Conservation (phyloP, 495 filamentous ascomycete genomes). For the Penicillium roqueforti region DNA sequence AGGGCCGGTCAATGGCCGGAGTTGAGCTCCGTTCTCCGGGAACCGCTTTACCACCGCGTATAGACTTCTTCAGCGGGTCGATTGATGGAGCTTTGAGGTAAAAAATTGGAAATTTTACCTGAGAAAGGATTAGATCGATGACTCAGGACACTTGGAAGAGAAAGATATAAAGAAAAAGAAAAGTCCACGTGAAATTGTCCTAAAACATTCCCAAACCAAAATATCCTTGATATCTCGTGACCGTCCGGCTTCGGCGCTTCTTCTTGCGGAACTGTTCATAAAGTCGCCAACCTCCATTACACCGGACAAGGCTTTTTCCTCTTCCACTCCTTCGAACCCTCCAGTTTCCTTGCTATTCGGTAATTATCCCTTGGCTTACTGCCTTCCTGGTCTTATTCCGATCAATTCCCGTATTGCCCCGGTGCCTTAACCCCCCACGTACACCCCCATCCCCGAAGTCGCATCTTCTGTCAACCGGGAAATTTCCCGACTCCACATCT, state of each 20-base stretch:
- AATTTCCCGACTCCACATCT: slow-evolving; percentile 17
- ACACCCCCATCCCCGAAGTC: slow-evolving; percentile 10
- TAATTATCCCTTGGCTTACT: slow-evolving; percentile 18
- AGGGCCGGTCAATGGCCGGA: slow-evolving; percentile 19
- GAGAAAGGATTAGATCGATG: slow-evolving; percentile 9
- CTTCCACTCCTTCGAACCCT: slow-evolving; percentile 9
- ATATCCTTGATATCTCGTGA: slow-evolving; percentile 25
- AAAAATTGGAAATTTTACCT: neutral
- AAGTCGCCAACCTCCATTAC: slow-evolving; percentile 1
- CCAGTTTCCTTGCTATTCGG: slow-evolving; percentile 10
- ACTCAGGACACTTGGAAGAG: neutral
- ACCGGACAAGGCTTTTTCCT: slow-evolving; percentile 37
- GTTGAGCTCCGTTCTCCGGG: slow-evolving; percentile 24
- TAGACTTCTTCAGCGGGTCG: slow-evolving; percentile 15
- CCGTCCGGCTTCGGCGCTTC: slow-evolving; percentile 40
- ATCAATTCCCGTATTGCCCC: slow-evolving; percentile 29
- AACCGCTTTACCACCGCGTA: slow-evolving; percentile 6
- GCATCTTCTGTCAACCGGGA: neutral
- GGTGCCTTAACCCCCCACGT: slow-evolving; percentile 9
- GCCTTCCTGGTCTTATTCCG: slow-evolving; percentile 7
- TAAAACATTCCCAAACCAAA: neutral
- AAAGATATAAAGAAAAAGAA: neutral
- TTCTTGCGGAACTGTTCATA: slow-evolving; percentile 20
- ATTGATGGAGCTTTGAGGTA: slow-evolving; percentile 7
- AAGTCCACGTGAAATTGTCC: neutral